Evolutionary conservation across 805 yeast species (phyloP).

Genomic region (Zygoascus ofunaensis): DNA sequence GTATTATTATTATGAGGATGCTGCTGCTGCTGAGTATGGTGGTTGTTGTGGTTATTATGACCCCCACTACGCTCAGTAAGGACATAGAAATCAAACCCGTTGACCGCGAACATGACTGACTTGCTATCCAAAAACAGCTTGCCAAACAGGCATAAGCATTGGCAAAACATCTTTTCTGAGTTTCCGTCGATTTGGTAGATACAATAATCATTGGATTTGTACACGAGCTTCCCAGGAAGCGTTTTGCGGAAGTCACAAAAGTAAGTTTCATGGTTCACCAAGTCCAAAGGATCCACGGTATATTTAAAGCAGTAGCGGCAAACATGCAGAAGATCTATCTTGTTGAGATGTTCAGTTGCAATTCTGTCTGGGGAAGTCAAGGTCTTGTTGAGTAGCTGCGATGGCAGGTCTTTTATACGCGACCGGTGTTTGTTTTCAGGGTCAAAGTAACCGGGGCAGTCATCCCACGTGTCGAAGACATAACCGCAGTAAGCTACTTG

Average conservation of each 20-base stretch:
- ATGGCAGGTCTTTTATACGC: conserved; percentile 10
- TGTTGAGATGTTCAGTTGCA: conserved; percentile 20
- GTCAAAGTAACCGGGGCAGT: conserved; percentile 68
- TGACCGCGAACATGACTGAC: conserved; percentile 73
- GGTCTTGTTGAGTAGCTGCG: neutral
- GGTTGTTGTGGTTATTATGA: too few relatives aligned
- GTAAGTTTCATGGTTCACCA: conserved; percentile 39
- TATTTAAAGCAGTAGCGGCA: conserved; percentile 85
- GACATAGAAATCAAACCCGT: conserved; percentile 71
- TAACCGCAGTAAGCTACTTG: conserved; percentile 59
- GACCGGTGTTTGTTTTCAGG: conserved; percentile 20
- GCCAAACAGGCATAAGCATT: conserved; percentile 74
- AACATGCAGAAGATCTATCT: conserved; percentile 45
- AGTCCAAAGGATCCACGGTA: conserved; percentile 38
- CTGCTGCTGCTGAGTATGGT: too few relatives aligned
- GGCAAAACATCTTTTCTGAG: conserved; percentile 55
- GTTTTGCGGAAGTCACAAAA: conserved; percentile 19
- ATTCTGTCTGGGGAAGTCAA: conserved; percentile 6
- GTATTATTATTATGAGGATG: neutral
- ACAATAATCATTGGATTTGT: conserved; percentile 45
- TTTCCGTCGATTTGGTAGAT: conserved; percentile 64
- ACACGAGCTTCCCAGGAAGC: conserved; percentile 62
- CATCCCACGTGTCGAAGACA: conserved; percentile 78
- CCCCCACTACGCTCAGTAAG: conserved; percentile 24
- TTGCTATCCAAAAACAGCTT: conserved; percentile 84